Evolutionary conservation across 2,329 filamentous ascomycete genomes (phyloP), one percentile per base, ranked within the genome.

Genomic region (Pseudocercospora cruenta): DNA sequence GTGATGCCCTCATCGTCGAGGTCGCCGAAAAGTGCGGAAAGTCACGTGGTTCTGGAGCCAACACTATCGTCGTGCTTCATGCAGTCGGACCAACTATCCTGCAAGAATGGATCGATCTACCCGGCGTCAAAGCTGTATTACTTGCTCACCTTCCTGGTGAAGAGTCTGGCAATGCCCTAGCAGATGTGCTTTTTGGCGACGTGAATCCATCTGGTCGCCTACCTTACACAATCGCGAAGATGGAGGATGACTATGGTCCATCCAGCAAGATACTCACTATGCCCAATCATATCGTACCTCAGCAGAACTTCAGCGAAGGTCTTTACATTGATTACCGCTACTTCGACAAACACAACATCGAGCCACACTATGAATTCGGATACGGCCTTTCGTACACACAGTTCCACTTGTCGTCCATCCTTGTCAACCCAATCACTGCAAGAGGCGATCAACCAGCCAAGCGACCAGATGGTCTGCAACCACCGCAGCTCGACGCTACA

Each of bases 291-390:
- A 81, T 91, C 3, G 82, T 90, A 1, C 92, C 93, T 0, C 92
- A 96, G 75, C 92, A 96, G 71, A 89, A 92, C 69, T 96, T 95
- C 76, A 85, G 84, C 0, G 92, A 97, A 75, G 92, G 92, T 0
- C 80, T 97, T 0, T 94, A 94, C 75, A 89, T 96, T 71, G 94
- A 97, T 81, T 97, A 97, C 80, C 89, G 93, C 12, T 87, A 94
- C 78, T 94, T 97, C 72, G 93, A 97, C 82, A 91, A 90, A 75
- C 79, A 90, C 62, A 82, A 84, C 64, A 89, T 95, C 66, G 83
- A 83, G 4, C 94, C 94, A 0, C 90, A 91, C 0, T 97, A 90
- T 75, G 91, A 92, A 55, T 97, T 97, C 72, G 94, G 94, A 0
- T 94, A 89, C 67, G 94, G 94, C 0, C 84, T 97, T 1, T 92